phyloP scores from a whole-genome alignment of 1,284 basidiomycete species.

The Ganoderma sinense region DNA sequence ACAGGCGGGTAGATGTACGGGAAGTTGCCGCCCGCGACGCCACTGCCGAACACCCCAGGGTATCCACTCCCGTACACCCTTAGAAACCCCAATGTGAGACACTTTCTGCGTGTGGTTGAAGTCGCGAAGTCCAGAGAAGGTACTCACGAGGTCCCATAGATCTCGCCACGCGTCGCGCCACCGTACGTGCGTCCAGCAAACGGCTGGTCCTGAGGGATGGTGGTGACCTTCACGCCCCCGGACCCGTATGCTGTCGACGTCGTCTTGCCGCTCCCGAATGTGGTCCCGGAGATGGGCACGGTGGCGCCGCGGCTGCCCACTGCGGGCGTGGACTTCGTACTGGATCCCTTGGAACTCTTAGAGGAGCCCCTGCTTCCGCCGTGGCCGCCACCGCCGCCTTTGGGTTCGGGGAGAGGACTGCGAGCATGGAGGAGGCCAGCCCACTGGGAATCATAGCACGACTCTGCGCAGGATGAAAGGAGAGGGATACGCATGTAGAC shows the following conservation, averaged over 20 bases:
- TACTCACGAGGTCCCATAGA: conserved; percentile 50
- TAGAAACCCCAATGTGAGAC: not conserved
- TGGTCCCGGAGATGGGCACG: conserved; percentile 39
- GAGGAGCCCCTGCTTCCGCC: conserved; percentile 30
- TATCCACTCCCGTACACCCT: conserved; percentile 71
- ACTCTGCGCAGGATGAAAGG: not conserved
- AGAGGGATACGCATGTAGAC: not conserved
- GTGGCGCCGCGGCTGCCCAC: conserved; percentile 17
- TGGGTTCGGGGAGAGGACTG: conserved; percentile 5
- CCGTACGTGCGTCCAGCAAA: conserved; percentile 53
- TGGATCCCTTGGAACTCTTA: conserved; percentile 22
- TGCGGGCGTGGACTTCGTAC: conserved; percentile 17
- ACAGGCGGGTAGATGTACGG: conserved; percentile 69
- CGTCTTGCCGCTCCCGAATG: conserved; percentile 30
- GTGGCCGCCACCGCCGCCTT: conserved; percentile 24
- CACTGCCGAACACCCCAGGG: conserved; percentile 50
- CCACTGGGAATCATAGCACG: not conserved
- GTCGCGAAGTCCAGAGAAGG: not conserved
- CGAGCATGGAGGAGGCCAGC: not conserved
- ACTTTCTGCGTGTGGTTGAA: not conserved
- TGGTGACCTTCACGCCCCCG: conserved; percentile 43
- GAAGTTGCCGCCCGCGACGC: conserved; percentile 55
- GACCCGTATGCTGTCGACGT: conserved; percentile 45
- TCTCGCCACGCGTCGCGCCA: conserved; percentile 47
- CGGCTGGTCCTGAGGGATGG: conserved; percentile 48